phyloP scores from a whole-genome alignment of 305 asterid species.

The Ajuga reptans region DNA sequence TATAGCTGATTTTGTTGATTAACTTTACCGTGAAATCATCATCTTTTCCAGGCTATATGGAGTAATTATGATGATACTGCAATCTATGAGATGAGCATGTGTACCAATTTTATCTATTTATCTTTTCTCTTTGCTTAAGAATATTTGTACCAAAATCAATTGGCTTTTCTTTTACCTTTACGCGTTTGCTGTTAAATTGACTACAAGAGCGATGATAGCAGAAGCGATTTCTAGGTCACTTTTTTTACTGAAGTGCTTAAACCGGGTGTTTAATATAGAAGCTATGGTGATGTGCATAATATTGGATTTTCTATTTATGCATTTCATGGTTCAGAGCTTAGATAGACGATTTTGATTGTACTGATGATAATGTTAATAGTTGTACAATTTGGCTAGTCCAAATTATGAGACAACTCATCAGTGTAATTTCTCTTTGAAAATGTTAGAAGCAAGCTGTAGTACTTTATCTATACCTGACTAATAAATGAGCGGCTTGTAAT shows the following conservation, averaged over 20 bases:
- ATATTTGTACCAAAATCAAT: neutral
- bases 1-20: constrained; percentile 21
- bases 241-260: neutral
- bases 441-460: neutral
- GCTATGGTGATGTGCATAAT: neutral
- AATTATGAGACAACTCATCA: neutral
- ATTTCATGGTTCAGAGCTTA: neutral
- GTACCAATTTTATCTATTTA: neutral
- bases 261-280: neutral
- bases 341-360: neutral
- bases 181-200: neutral
- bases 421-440: neutral
- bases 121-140: neutral
- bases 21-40: neutral
- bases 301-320: neutral
- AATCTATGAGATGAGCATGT: neutral
- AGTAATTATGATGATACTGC: neutral
- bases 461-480: neutral
- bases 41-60: neutral
- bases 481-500: neutral
- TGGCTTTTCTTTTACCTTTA: neutral
- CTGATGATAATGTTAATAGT: neutral
- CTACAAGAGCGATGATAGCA: neutral
- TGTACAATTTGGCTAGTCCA: neutral
- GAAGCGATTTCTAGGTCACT: neutral